Base-by-base conservation (phyloP, 805 yeast genomes). In the Wickerhamia fluorescens region DNA sequence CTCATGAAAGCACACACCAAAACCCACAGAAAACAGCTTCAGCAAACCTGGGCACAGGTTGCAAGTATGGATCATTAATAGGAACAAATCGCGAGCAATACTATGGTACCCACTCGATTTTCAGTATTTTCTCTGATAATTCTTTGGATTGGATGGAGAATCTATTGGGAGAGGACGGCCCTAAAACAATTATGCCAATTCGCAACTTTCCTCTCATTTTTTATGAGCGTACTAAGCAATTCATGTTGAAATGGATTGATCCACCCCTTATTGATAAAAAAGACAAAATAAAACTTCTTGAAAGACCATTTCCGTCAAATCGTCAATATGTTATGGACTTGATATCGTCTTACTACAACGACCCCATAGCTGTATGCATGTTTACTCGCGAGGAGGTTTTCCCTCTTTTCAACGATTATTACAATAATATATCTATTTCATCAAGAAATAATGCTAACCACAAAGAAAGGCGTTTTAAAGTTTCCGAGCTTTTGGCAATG, bases 101-200 rank as follows among this genome's bases (percentile, higher is more conserved):
- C 31, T 47, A 51, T 21, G 67, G 65, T 6, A 41, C 54, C 16
- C 68, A 61, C 33, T 58, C 66, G 10, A 47, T 57, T 21, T 31
- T 58, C 30, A 46, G 56, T 19, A 51, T 61, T 4, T 52, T 59
- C 26, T 58, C 66, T 3, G 43, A 47, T 10, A 52, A 53, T 28
- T 56, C 62, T 8, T 32, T 60, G 33, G 45, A 41, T 15, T 60
- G 58, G 57, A 51, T 62, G 21, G 45, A 44, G 16, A 36, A 34
- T 6, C 40, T 45, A 15, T 37, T 62, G 10, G 51, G 53, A 1
- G 46, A 40, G 3, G 37, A 49, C 10, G 35, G 29, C 4, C 32
- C 42, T 14, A 30, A 45, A 9, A 29, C 52, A 7, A 28, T 37
- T 5, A 13, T 14, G 12, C 61, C 63, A 8, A 37, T 62, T 14